These are phyloP conservation scores for Blastobotrys americana DNA, from an alignment of 805 yeast genomes.

Conservation along the genomic window DNA sequence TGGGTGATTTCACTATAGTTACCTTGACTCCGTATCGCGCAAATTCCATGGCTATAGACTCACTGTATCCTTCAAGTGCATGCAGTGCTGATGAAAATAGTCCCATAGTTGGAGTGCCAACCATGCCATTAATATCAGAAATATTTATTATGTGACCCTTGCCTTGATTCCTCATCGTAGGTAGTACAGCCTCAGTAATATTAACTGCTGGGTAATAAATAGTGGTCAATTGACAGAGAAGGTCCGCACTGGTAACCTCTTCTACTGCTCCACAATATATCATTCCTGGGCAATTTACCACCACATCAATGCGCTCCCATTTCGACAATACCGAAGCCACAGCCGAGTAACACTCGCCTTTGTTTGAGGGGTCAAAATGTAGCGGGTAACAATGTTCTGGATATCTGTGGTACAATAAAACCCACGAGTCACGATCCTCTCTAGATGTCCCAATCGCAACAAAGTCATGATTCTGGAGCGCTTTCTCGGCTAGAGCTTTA, in stretches of 20 bases:
- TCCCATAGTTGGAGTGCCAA: slow-evolving; percentile 27
- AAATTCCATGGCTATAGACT: slow-evolving; percentile 26
- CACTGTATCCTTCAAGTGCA: slow-evolving; percentile 30
- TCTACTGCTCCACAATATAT: slow-evolving; percentile 17
- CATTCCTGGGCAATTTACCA: slow-evolving; percentile 13
- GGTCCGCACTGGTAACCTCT: slow-evolving; percentile 14
- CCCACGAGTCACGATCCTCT: background rate
- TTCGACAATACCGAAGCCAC: slow-evolving; percentile 14
- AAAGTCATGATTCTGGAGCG: background rate
- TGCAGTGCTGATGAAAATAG: slow-evolving; percentile 24
- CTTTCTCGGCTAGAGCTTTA: slow-evolving; percentile 1
- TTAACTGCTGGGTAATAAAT: slow-evolving; percentile 14
- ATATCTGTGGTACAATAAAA: background rate
- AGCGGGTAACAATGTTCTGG: background rate
- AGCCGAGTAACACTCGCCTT: slow-evolving; percentile 14
- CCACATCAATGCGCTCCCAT: slow-evolving; percentile 18
- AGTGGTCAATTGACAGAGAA: slow-evolving; percentile 16
- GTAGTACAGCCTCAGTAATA: slow-evolving; percentile 24
- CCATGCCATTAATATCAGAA: slow-evolving; percentile 22
- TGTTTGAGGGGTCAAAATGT: slow-evolving; percentile 5
- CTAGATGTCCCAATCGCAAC: background rate
- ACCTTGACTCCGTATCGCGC: slow-evolving; percentile 25
- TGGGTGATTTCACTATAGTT: slow-evolving; percentile 26
- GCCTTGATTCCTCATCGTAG: slow-evolving; percentile 19
- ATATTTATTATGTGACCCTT: slow-evolving; percentile 27